Percentiles rank a stretch among this genome's conserved stretches.
Conservation (phyloP, 371 early-diverging fungal species). For the Circinella minor region DNA sequence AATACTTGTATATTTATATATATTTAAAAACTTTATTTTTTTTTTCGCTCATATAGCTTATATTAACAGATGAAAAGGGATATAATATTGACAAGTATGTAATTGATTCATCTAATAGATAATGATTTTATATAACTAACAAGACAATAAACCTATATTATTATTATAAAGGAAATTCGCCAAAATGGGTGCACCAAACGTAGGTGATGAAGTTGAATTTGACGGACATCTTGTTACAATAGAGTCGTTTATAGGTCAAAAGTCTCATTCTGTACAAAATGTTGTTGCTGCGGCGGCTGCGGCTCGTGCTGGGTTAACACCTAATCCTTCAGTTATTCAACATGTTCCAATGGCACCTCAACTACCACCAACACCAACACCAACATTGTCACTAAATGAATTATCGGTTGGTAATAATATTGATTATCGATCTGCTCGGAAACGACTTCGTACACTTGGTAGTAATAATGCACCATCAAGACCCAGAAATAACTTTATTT, state of each 20-base stretch:
- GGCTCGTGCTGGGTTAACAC: not conserved
- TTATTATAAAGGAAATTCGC: constrained; percentile 42
- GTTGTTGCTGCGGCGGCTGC: constrained; percentile 1
- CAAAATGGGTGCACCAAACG: constrained; percentile 39
- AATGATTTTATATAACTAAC: too few species aligned
- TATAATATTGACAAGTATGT: constrained; percentile 50
- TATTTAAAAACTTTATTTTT: too few species aligned
- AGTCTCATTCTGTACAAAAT: constrained; percentile 10
- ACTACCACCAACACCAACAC: not conserved
- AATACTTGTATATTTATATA: too few species aligned
- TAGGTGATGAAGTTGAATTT: constrained; percentile 68
- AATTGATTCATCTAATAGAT: not conserved
- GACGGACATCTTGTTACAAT: constrained; percentile 62
- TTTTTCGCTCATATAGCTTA: constrained; percentile 28
- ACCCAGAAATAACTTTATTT: not conserved
- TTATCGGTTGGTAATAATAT: too few species aligned
- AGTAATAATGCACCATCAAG: not conserved
- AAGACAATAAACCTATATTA: too few species aligned
- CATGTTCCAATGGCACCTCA: not conserved
- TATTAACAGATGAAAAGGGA: constrained; percentile 51
- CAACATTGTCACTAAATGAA: not conserved
- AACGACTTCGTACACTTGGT: constrained; percentile 12
- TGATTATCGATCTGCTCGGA: constrained; percentile 10
- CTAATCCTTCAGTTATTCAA: not conserved
- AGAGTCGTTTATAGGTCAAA: constrained; percentile 34